Percentiles rank a stretch among this genome's conserved stretches.
phyloP scores from a whole-genome alignment of 1,139 yeast genomes.

The Kodamaea sp. region DNA sequence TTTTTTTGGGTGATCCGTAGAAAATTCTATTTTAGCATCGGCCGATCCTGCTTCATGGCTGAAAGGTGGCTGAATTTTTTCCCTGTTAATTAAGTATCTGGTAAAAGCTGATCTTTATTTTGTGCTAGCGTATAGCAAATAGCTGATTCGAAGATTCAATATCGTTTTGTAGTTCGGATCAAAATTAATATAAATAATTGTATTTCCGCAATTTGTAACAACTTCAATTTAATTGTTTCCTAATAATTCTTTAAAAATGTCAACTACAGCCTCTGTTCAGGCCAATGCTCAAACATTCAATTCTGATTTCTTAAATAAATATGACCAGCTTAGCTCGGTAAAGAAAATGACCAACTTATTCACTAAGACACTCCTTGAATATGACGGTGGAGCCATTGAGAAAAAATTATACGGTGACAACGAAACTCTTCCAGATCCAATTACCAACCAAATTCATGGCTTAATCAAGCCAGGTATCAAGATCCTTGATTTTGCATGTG shows the following conservation, averaged over 20 bases:
- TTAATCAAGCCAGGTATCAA: slow-evolving; percentile 26
- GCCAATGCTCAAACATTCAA: slow-evolving; percentile 24
- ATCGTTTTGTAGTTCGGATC: too few relatives aligned
- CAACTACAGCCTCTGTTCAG: slow-evolving; percentile 17
- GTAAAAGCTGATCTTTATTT: too few relatives aligned
- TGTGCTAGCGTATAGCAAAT: too few relatives aligned
- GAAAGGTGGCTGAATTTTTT: too few relatives aligned
- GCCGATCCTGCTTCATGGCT: too few relatives aligned
- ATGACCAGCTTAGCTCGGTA: slow-evolving; percentile 22
- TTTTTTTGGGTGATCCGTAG: too few relatives aligned
- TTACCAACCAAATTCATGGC: slow-evolving; percentile 11
- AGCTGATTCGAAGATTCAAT: too few relatives aligned
- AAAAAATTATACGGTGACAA: slow-evolving; percentile 3
- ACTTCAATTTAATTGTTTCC: too few relatives aligned
- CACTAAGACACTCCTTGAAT: slow-evolving; percentile 21
- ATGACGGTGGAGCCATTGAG: slow-evolving; percentile 13
- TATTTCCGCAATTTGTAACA: too few relatives aligned
- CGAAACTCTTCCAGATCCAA: slow-evolving; percentile 9
- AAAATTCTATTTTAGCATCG: too few relatives aligned
- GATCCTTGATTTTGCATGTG: slow-evolving; percentile 44
- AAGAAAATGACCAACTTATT: slow-evolving; percentile 18
- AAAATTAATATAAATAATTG: too few relatives aligned
- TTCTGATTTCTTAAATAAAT: slow-evolving; percentile 18
- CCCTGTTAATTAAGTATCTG: too few relatives aligned
- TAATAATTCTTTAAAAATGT: background rate